Base-by-base conservation (phyloP, 2,329 filamentous ascomycete genomes). In the Alternaria alternata region DNA sequence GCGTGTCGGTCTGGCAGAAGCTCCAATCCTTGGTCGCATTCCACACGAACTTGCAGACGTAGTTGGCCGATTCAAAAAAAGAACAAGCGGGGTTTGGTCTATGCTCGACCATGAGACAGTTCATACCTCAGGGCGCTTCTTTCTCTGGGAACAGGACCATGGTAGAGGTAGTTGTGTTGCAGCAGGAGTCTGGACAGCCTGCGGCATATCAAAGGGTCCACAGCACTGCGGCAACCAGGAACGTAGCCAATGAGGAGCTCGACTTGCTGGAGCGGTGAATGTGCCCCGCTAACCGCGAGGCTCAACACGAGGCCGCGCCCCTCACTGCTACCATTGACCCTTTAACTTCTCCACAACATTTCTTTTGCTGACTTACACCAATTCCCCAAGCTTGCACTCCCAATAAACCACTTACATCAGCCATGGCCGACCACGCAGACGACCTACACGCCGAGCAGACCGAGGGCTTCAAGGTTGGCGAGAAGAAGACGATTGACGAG, bases 401-500 rank as follows among this genome's bases (percentile, higher is more conserved):
- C 39, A 47, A 41, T 44, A 26, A 49, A 51, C 51, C 54, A 46
- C 46, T 43, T 30, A 44, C 53, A 59, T 56, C 62, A 67, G 65
- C 48, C 61, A 77, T 77, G 74, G 67, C 73, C 57, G 74, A 78
- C 44, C 73, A 82, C 67, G 87, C 92, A 12, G 93, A 97, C 64
- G 94, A 98, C 75, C 88, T 94, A 70, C 85, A 91, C 80, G 90
- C 93, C 66, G 91, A 95, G 84, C 87, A 90, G 83, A 97, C 94
- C 69, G 90, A 94, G 83, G 94, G 94, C 79, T 98, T 97, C 90
- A 97, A 96, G 88, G 91, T 97, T 78, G 94, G 93, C 70, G 93
- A 97, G 88, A 97, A 97, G 90, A 97, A 98, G 88, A 96, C 92
- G 72, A 86, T 99, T 76, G 92, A 94, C 67, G 92, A 97, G 81